Evolutionary conservation across 1,139 yeast genomes (phyloP), one percentile per base, ranked within the genome.

Genomic region (Lodderomyces elongisporus): DNA sequence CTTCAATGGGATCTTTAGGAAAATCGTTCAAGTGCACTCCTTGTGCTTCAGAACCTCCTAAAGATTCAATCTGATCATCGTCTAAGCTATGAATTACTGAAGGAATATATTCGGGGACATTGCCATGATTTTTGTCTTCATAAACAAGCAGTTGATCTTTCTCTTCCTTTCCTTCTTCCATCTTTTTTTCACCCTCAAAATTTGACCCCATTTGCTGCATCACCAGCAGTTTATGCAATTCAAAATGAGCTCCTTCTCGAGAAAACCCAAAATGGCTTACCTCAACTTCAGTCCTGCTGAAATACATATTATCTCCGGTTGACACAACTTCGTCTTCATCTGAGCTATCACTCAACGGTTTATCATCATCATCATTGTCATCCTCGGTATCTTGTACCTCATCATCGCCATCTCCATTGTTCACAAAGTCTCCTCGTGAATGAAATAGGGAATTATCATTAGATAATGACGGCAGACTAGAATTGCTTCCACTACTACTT

Each of bases 321-420:
- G 13, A 5, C 20, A 15, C 9, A 6, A 10, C 18, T 5, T 14
- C 32, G n/a, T 12, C 17, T 18, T 31, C 33, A 12, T 31, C 33
- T 8, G 33, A 31, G 25, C 33, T 31, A 25, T 31, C 33, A 17
- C 27, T 31, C 25, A 31, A 25, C 13, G 33, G 33, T 14, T 31
- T 31, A 25, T 25, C 25, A 10, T 25, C 28, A 5, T 31, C 32
- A 13, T 15, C 15, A n/a, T n/a, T n/a, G 14, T 18, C 31, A 4
- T 17, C 31, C 22, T 25, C 31, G 2, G 28, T 25, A 13, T 10
- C 21, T 25, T 25, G 17, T 15, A n/a, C 18, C 30, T 15, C 15
- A 20, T 18, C 16, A 22, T 14, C 26, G 14, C 12, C 32, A 13
- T 21, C 27, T 22, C 24, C 30, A 28, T 18, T 17, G 20, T 7